Conservation (phyloP, 2,329 filamentous ascomycete genomes). For the Colletotrichum tropicicola region DNA sequence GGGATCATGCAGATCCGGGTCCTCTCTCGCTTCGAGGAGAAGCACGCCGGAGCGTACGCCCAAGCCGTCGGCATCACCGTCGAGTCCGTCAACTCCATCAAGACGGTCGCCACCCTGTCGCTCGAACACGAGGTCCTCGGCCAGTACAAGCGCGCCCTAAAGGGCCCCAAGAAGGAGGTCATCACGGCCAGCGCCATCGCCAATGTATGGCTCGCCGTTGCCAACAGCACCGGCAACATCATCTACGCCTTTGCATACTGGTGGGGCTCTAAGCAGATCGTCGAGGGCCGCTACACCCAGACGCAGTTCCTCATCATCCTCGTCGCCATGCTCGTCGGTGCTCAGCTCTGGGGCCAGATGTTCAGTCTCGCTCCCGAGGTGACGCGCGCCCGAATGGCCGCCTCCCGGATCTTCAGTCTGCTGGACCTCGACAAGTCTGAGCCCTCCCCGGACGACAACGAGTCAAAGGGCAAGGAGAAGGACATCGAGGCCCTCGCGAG, state of each 20-base stretch:
- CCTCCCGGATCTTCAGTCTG: constrained; percentile 63
- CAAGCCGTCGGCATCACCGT: constrained; percentile 71
- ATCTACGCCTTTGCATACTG: constrained; percentile 82
- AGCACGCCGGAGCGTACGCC: constrained; percentile 71
- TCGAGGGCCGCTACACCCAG: constrained; percentile 68
- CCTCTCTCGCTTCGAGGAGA: constrained; percentile 68
- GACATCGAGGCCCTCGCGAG: constrained; percentile 51
- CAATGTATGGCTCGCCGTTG: constrained; percentile 68
- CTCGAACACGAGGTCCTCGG: constrained; percentile 60
- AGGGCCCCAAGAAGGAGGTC: constrained; percentile 63
- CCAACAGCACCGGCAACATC: constrained; percentile 69
- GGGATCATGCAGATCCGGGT: constrained; percentile 75
- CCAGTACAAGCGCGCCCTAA: constrained; percentile 62
- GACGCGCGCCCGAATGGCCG: constrained; percentile 71
- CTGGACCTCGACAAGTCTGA: constrained; percentile 49
- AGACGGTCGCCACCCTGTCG: constrained; percentile 67
- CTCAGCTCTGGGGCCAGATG: constrained; percentile 78
- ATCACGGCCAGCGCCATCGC: constrained; percentile 57
- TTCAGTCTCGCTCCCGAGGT: constrained; percentile 80
- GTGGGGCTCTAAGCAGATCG: constrained; percentile 80
- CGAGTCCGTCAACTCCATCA: constrained; percentile 73
- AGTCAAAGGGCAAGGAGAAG: constrained; percentile 33
- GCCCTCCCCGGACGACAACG: constrained; percentile 34
- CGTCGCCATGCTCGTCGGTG: constrained; percentile 75
- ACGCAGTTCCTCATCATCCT: constrained; percentile 81